Evolutionary conservation across 2,329 filamentous ascomycete species (phyloP).

Genomic region (Pseudogymnoascus sp.): DNA sequence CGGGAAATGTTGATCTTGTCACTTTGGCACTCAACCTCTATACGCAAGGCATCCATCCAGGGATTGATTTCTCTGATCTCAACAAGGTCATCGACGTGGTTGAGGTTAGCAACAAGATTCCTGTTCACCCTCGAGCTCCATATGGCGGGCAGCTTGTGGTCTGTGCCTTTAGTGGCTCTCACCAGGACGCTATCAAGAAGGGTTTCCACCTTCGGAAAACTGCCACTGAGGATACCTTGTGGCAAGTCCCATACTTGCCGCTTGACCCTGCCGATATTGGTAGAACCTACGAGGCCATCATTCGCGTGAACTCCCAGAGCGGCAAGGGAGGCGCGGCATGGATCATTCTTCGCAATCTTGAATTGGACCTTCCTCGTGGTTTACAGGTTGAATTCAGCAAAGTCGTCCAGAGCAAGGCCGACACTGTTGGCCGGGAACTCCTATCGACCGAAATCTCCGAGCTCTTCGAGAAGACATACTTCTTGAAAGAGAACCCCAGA

Average conservation of each 20-base stretch:
- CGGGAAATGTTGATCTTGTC: conserved; percentile 91
- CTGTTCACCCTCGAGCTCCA: conserved; percentile 79
- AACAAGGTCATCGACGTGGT: conserved; percentile 79
- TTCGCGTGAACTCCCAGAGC: conserved; percentile 93
- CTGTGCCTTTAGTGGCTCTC: conserved; percentile 83
- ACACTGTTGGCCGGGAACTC: conserved; percentile 76
- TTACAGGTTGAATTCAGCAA: conserved; percentile 87
- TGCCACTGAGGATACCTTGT: conserved; percentile 56
- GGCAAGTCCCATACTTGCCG: conserved; percentile 87
- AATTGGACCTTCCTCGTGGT: conserved; percentile 86
- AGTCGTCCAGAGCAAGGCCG: conserved; percentile 76
- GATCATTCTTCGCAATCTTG: conserved; percentile 83
- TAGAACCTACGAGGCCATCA: conserved; percentile 94
- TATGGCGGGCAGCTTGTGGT: conserved; percentile 91
- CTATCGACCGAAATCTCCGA: conserved; percentile 74
- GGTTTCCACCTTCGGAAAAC: conserved; percentile 67
- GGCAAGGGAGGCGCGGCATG: conserved; percentile 93
- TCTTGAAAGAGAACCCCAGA: conserved; percentile 72
- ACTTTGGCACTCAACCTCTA: conserved; percentile 91
- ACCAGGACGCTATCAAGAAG: conserved; percentile 97
- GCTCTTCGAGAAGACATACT: conserved; percentile 86
- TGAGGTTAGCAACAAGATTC: conserved; percentile 90
- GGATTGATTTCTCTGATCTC: conserved; percentile 88
- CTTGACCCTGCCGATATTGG: conserved; percentile 91
- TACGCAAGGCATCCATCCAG: conserved; percentile 79